Conservation (phyloP, 2,329 filamentous ascomycete species). For the Penicillium brevicompactum region DNA sequence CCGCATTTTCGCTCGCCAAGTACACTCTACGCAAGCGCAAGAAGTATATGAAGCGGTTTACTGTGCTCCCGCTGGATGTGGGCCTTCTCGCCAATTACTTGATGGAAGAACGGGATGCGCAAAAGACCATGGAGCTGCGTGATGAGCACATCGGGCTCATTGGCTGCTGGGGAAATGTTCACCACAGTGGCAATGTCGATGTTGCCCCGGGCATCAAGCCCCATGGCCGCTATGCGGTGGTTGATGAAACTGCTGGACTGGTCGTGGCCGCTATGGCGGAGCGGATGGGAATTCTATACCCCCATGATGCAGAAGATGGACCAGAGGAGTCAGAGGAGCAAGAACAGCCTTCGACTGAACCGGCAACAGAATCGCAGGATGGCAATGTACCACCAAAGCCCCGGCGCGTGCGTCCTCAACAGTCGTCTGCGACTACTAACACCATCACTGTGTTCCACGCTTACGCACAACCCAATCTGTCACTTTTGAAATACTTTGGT, state of each 20-base stretch:
- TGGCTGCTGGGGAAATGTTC: slow-evolving; percentile 87
- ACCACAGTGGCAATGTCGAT: slow-evolving; percentile 61
- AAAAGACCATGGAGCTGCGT: slow-evolving; percentile 80
- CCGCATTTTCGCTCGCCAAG: slow-evolving; percentile 87
- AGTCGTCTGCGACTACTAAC: slow-evolving; percentile 54
- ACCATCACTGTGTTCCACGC: slow-evolving; percentile 61
- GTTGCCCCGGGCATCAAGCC: slow-evolving; percentile 30
- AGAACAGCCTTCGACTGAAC: not conserved
- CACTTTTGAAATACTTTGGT: slow-evolving; percentile 83
- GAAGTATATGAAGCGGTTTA: slow-evolving; percentile 90
- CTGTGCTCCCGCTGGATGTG: slow-evolving; percentile 80
- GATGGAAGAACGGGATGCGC: slow-evolving; percentile 75
- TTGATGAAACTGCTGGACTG: slow-evolving; percentile 85
- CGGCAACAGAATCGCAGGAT: slow-evolving; percentile 10
- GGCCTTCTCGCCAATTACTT: slow-evolving; percentile 74
- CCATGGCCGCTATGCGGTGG: slow-evolving; percentile 73
- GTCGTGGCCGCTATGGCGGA: slow-evolving; percentile 83
- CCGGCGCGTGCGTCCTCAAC: slow-evolving; percentile 28
- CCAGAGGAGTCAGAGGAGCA: slow-evolving; percentile 6
- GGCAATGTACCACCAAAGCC: slow-evolving; percentile 20
- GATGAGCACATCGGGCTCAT: slow-evolving; percentile 81
- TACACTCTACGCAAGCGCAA: slow-evolving; percentile 93
- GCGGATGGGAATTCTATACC: slow-evolving; percentile 78
- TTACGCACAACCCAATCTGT: slow-evolving; percentile 81
- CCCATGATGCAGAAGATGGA: slow-evolving; percentile 32